phyloP scores from a whole-genome alignment of 2,329 filamentous ascomycete genomes.

The Ciborinia camelliae region DNA sequence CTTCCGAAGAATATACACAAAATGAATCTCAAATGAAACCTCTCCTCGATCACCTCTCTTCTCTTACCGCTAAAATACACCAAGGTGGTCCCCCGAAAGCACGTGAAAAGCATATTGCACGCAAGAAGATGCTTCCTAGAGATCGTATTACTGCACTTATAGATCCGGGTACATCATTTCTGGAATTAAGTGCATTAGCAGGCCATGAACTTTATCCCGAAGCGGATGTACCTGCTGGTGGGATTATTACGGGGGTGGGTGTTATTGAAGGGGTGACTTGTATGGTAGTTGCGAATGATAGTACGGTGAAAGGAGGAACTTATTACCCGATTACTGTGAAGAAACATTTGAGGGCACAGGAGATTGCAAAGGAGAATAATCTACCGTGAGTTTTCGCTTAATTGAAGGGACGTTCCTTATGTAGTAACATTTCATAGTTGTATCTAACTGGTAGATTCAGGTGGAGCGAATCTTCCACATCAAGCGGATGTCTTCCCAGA shows the following conservation, averaged over 20 bases:
- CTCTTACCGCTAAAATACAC: slow-evolving; percentile 67
- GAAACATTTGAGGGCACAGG: slow-evolving; percentile 91
- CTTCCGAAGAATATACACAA: slow-evolving; percentile 74
- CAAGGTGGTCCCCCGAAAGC: slow-evolving; percentile 79
- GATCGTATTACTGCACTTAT: slow-evolving; percentile 85
- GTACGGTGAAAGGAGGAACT: slow-evolving; percentile 93
- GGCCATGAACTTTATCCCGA: slow-evolving; percentile 82
- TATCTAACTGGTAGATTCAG: slow-evolving; percentile 94
- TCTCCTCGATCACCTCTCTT: slow-evolving; percentile 64
- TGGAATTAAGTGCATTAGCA: slow-evolving; percentile 91
- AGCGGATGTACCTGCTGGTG: slow-evolving; percentile 83
- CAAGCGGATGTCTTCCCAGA: slow-evolving; percentile 97
- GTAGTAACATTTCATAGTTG: slow-evolving; percentile 49
- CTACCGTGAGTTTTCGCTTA: slow-evolving; percentile 50
- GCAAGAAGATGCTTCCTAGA: slow-evolving; percentile 91
- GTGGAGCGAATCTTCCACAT: slow-evolving; percentile 90
- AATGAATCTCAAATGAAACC: slow-evolving; percentile 76
- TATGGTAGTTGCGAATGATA: slow-evolving; percentile 93
- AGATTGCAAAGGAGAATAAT: slow-evolving; percentile 84
- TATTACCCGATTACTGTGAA: slow-evolving; percentile 98
- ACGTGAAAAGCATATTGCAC: slow-evolving; percentile 77
- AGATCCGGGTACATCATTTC: slow-evolving; percentile 83
- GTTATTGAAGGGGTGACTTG: slow-evolving; percentile 87
- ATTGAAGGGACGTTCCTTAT: not conserved
- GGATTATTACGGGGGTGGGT: slow-evolving; percentile 89